Evolutionary conservation across 108 stramenopile genomes (phyloP), one percentile per base, ranked within the genome.

Genomic region (Cyclotella kingstonii): DNA sequence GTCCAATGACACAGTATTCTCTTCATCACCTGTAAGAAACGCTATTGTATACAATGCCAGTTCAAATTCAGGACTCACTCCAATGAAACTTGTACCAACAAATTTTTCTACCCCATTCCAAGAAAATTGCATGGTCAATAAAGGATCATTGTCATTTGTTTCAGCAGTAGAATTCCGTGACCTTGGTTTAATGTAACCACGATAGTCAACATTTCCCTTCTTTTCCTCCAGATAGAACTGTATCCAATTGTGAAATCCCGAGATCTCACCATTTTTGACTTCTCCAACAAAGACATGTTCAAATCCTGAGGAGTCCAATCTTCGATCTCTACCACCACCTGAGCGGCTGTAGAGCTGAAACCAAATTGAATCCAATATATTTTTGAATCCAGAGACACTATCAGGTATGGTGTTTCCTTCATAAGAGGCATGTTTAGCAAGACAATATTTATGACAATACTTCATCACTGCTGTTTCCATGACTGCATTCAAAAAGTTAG

Each of bases 271-370:
- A 40, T 89, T 61, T 59, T 86, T 86, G 17, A 90, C 82, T 69
- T 96, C 96, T 10, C 96, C 96, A 7, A 94, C 87, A 61, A 96
- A 96, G 9, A 95, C 94, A 57, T 96, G 96, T 43, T 96, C 95
- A 61, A 96, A 96, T 11, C 93, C 93, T 17, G 81, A 84, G 14
- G 87, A 89, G 63, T 96, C 95, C 64, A 42, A 44, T 66, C 54
- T 63, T 26, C 54, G 27, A 35, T 45, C n/a, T 14, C 46, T 29
- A 39, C 69, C 70, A 10, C 82, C 69, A 8, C 70, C 55, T 11
- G 66, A 70, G 8, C 95, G 89, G 41, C 77, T 63, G 72, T 96
- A 96, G 49, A 93, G 21, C 12, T 88, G 75, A 62, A 96, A 95
- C 95, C 95, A 96, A 14, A 92, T 85, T 21, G 82, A 63, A 41